These are phyloP conservation scores for Spathaspora girioi DNA, from an alignment of 805 yeast species.

Conservation along the genomic window DNA sequence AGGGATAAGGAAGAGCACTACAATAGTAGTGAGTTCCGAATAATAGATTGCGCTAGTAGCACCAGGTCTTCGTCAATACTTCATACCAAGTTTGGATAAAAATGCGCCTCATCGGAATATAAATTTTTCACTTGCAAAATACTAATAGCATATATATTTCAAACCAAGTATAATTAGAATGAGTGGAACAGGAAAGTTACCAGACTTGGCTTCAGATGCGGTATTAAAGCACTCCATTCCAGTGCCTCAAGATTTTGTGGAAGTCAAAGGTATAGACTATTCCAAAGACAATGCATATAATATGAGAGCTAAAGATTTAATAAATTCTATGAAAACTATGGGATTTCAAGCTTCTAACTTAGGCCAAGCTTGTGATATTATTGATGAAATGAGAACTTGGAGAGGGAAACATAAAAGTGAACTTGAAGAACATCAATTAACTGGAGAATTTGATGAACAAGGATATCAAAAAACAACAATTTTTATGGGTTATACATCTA, in stretches of 20 bases:
- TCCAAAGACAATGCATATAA: slow-evolving; percentile 71
- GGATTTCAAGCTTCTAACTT: slow-evolving; percentile 94
- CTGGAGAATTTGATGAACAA: slow-evolving; percentile 70
- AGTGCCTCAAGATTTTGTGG: slow-evolving; percentile 73
- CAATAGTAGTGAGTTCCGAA: too few species aligned
- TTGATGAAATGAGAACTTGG: slow-evolving; percentile 91
- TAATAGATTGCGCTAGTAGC: too few species aligned
- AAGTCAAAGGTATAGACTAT: slow-evolving; percentile 89
- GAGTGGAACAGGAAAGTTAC: slow-evolving; percentile 30
- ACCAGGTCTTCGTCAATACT: too few species aligned
- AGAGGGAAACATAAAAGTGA: slow-evolving; percentile 74
- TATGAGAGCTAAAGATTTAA: slow-evolving; percentile 74
- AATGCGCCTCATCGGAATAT: background rate
- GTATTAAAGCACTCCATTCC: slow-evolving; percentile 84
- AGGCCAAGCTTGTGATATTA: slow-evolving; percentile 86
- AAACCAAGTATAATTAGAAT: slow-evolving; percentile 2
- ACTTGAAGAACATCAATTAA: slow-evolving; percentile 57
- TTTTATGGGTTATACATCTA: slow-evolving; percentile 94
- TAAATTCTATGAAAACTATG: slow-evolving; percentile 85
- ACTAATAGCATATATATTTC: background rate
- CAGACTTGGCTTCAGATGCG: slow-evolving; percentile 83
- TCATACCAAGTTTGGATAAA: too few species aligned
- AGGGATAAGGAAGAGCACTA: background rate
- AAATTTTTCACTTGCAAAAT: background rate
- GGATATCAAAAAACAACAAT: slow-evolving; percentile 85